phyloP scores from a whole-genome alignment of 2,329 filamentous ascomycete genomes.

The Alternaria viburni region DNA sequence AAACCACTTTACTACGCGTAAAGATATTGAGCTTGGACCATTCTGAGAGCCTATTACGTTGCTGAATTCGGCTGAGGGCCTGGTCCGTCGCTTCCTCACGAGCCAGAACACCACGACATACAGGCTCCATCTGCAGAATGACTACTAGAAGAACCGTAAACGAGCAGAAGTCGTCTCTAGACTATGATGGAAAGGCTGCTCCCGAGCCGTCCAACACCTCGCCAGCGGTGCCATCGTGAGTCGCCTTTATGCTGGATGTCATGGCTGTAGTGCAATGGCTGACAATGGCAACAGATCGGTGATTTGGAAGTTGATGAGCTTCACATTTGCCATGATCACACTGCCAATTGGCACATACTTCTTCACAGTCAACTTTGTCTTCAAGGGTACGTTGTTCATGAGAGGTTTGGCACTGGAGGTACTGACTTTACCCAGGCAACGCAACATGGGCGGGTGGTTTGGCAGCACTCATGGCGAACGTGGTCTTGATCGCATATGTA shows the following conservation, averaged over 20 bases:
- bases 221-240: conserved; percentile 84
- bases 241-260: conserved; percentile 16
- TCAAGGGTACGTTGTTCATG: conserved; percentile 66
- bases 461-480: conserved; percentile 88
- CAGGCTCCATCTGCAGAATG: conserved; percentile 56
- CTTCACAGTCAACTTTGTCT: conserved; percentile 75
- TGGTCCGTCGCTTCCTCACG: background rate
- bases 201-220: conserved; percentile 71
- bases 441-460: conserved; percentile 83
- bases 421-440: conserved; percentile 67
- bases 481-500: conserved; percentile 89
- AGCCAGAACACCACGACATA: conserved; percentile 2
- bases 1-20: conserved; percentile 14
- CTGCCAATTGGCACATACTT: conserved; percentile 91
- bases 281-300: conserved; percentile 66
- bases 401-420: background rate
- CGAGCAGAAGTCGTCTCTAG: conserved; percentile 69
- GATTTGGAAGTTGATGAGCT: conserved; percentile 86
- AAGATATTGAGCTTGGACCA: conserved; percentile 20
- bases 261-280: background rate
- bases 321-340: conserved; percentile 90
- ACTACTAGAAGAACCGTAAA: conserved; percentile 71
- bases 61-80: conserved; percentile 12
- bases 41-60: conserved; percentile 19
- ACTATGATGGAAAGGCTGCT: conserved; percentile 38